Percentiles rank a stretch among this genome's conserved stretches.
Evolutionary conservation across 164 flowering plant species (phyloP).

Genomic region (Houttuynia cordata): DNA sequence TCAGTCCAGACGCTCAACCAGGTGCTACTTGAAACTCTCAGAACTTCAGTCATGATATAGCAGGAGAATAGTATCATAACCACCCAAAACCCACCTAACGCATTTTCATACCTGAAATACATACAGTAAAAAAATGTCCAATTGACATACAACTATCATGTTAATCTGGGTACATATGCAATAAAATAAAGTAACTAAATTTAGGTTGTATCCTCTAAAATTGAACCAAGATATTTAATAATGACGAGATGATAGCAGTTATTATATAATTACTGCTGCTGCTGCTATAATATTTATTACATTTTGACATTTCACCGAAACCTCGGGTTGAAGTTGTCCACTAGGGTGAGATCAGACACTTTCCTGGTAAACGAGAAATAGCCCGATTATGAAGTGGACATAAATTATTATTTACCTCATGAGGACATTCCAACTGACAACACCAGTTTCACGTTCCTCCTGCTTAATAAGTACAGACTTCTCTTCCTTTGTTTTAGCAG

Average conservation of each 20-base stretch:
- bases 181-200: not conserved
- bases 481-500: conserved; percentile 41
- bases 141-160: not conserved
- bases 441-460: conserved; percentile 98
- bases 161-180: not conserved
- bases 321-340: not conserved
- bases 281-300: no score
- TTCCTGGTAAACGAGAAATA: not conserved
- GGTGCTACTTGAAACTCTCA: conserved; percentile 85
- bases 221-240: no score
- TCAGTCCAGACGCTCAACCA: conserved; percentile 97
- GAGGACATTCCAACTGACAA: conserved; percentile 75
- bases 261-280: no score
- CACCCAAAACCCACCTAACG: conserved; percentile 87
- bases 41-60: conserved; percentile 58
- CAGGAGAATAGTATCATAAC: conserved; percentile 61
- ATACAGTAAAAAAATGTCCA: not conserved
- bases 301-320: not conserved
- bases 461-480: conserved; percentile 87
- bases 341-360: not conserved
- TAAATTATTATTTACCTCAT: conserved; percentile 34
- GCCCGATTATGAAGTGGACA: not conserved
- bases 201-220: no score
- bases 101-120: conserved; percentile 68
- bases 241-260: no score